phyloP scores from a whole-genome alignment of 768 basidiomycete species.

The Trichaptum fuscoviolaceum region DNA sequence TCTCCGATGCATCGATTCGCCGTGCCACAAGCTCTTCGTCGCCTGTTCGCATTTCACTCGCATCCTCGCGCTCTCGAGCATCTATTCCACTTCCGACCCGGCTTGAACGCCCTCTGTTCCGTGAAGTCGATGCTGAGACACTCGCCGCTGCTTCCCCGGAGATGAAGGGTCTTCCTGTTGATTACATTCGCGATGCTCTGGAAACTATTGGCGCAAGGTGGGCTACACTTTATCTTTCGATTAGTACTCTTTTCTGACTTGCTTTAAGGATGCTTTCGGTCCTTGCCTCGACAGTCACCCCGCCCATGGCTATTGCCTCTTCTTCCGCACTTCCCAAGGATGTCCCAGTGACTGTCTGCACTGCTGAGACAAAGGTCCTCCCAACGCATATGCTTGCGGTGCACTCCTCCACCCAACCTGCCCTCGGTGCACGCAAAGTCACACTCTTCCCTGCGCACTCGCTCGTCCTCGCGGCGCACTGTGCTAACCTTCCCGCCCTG shows the following conservation, averaged over 20 bases:
- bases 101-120: constrained; percentile 56
- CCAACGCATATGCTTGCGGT: constrained; percentile 58
- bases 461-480: constrained; percentile 56
- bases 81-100: constrained; percentile 49
- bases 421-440: constrained; percentile 33
- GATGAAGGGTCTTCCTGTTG: constrained; percentile 47
- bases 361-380: constrained; percentile 23
- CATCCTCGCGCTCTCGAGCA: background rate
- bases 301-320: background rate
- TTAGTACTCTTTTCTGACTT: background rate
- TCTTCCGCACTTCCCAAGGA: background rate
- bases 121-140: constrained; percentile 51
- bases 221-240: constrained; percentile 17
- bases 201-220: constrained; percentile 40
- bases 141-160: constrained; percentile 47
- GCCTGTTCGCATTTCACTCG: background rate
- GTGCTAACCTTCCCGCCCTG: constrained; percentile 49
- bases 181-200: constrained; percentile 56
- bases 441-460: constrained; percentile 58
- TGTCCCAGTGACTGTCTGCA: constrained; percentile 1
- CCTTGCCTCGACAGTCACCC: background rate
- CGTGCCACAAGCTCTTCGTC: background rate
- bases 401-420: constrained; percentile 39
- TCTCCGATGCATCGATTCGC: background rate
- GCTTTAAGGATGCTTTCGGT: constrained; percentile 1